Percentiles rank a stretch among this genome's conserved stretches.
These are phyloP conservation scores for Deuterostichococcus epilithicus DNA, from an alignment of 139 green algal genomes.

Conservation along the genomic window DNA sequence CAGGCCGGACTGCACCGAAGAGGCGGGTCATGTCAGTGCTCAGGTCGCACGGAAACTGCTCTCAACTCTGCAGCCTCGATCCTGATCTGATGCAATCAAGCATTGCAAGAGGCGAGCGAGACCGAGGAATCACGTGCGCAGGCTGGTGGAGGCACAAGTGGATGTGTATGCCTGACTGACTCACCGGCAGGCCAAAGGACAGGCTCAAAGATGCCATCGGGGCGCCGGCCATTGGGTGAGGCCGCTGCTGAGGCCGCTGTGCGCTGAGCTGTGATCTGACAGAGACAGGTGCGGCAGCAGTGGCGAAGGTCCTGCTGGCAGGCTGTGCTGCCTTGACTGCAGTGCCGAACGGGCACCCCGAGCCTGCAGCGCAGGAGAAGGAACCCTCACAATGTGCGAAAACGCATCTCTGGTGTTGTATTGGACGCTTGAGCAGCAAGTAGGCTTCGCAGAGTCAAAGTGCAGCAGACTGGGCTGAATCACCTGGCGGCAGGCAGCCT, in stretches of 20 bases:
- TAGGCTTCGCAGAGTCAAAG: not conserved
- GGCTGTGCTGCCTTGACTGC: not conserved
- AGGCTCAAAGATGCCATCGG: constrained; percentile 20
- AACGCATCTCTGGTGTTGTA: too few species aligned
- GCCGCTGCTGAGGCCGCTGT: not conserved
- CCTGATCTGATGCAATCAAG: too few species aligned
- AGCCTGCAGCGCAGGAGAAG: not conserved
- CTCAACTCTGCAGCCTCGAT: too few species aligned
- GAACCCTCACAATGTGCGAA: too few species aligned
- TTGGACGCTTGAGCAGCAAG: too few species aligned
- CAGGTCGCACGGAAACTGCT: too few species aligned
- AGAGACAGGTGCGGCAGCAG: constrained; percentile 1
- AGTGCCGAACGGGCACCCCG: not conserved
- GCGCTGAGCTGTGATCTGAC: not conserved
- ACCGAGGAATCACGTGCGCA: too few species aligned
- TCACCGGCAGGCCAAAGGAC: constrained; percentile 17
- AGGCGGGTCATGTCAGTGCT: too few species aligned
- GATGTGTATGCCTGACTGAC: too few species aligned
- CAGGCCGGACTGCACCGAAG: too few species aligned
- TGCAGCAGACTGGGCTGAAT: not conserved
- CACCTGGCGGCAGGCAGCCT: not conserved
- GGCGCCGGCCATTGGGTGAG: not conserved
- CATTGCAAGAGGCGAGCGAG: too few species aligned
- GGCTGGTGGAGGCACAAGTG: too few species aligned
- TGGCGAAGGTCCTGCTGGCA: not conserved